Base-by-base conservation (phyloP, 345 rosid genomes). In the Trapa incisa region DNA sequence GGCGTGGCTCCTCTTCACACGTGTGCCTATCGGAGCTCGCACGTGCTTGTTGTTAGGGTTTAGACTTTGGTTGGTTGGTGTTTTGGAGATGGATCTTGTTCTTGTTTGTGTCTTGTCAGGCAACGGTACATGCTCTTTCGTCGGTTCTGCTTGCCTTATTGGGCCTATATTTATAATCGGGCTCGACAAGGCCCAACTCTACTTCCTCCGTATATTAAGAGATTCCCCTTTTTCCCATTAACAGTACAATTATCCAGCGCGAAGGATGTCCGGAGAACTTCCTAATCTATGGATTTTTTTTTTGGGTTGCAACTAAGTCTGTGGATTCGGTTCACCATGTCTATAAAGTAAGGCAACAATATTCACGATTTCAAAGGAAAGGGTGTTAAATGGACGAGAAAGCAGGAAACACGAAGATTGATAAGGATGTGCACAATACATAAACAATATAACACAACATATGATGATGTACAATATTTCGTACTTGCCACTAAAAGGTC, bases 41-140 rank as follows among this genome's bases (percentile, higher is more conserved):
- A 75, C 75, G 79, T 75, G 79, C 61, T 15, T 63, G 69, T 57
- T 5, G 78, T 72, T 78, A 69, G 69, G 76, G 74, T 75, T 72
- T 16, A 65, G 52, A 10, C 66, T 39, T 64, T 64, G 66, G 47
- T 15, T 64, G 66, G 66, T 64, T 29, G 66, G 47, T 17, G 32
- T 3, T 64, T 39, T 47, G 1, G 47, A 16, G 66, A 16, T 17
- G 16, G 17, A 35, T 61, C 65, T 17, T 61, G 16, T 37, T 17
- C 65, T 6, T 42, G 41, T 17, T 22, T 17, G 42, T 36, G n/a
- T 43, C 66, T 3, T 4, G 47, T 9, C 9, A 22, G 29, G 29
- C 29, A 64, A 64, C 47, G 13, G 66, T 37, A 11, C 45, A 8
- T 43, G 53, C 17, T 22, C 29, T 22, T 22, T 22, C 60, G 10